A percentile compares a stretch with the other conserved stretches of the same genome.
Conservation (phyloP, 1,284 basidiomycete species). For the Malassezia brasiliensis region DNA sequence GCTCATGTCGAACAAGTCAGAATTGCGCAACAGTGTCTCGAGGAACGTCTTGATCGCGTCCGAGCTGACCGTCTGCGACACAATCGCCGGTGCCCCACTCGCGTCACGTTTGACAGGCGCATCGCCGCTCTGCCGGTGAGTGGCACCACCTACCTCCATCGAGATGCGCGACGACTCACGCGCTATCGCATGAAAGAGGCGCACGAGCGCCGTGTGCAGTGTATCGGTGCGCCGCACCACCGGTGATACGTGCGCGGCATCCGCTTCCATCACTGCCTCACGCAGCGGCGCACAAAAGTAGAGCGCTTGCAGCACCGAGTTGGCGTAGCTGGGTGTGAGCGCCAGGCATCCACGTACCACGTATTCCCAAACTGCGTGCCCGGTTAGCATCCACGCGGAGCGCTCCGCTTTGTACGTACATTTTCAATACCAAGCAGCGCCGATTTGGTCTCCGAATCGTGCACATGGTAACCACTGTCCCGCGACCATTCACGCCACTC, state of each 20-base stretch:
- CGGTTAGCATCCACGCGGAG: neutral
- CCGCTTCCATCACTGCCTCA: slow-evolving; percentile 55
- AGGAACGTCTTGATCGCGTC: slow-evolving; percentile 30
- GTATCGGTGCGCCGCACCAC: neutral
- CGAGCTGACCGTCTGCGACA: neutral
- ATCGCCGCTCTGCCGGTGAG: neutral
- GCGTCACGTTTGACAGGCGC: neutral
- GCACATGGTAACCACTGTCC: neutral
- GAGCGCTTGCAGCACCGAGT: slow-evolving; percentile 89
- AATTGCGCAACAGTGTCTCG: slow-evolving; percentile 30
- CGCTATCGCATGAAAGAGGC: slow-evolving; percentile 13
- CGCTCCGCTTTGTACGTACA: slow-evolving; percentile 1
- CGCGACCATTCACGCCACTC: slow-evolving; percentile 6
- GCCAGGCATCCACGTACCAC: slow-evolving; percentile 16
- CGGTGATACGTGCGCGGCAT: slow-evolving; percentile 11
- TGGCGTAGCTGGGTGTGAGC: slow-evolving; percentile 60
- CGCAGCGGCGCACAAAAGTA: slow-evolving; percentile 78
- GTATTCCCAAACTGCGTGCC: slow-evolving; percentile 37
- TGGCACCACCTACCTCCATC: neutral
- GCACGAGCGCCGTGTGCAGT: neutral
- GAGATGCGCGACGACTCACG: neutral
- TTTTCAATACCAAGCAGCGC: slow-evolving; percentile 12
- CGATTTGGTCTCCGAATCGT: neutral
- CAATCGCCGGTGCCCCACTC: neutral
- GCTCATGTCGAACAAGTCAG: slow-evolving; percentile 39